Percentiles rank a stretch among this genome's conserved stretches.
These are phyloP conservation scores for Gymnopilus junonius DNA, from an alignment of 768 basidiomycete genomes.

Conservation along the genomic window DNA sequence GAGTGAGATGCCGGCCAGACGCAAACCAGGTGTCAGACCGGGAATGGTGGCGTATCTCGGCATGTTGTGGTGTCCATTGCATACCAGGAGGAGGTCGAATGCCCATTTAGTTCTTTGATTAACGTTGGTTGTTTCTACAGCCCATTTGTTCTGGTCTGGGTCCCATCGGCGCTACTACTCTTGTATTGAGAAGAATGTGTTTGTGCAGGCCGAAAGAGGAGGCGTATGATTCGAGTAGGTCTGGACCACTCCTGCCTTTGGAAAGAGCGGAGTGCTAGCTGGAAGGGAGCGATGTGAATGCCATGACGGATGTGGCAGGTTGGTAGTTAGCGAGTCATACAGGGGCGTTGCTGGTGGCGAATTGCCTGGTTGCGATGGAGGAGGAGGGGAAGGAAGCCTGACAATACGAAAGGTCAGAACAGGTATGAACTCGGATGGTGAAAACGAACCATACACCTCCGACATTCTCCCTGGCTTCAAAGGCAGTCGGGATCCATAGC, in stretches of 20 bases:
- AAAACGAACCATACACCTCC: constrained; percentile 78
- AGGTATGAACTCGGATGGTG: not conserved
- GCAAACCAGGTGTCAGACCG: constrained; percentile 65
- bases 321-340: constrained; percentile 84
- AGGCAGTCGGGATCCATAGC: constrained; percentile 65
- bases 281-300: constrained; percentile 66
- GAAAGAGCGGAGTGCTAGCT: constrained; percentile 73
- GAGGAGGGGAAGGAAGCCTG: constrained; percentile 56
- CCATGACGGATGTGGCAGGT: constrained; percentile 81
- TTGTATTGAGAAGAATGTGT: too few species aligned
- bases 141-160: too few species aligned
- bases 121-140: constrained; percentile 34
- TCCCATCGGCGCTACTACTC: too few species aligned
- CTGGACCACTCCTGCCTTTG: constrained; percentile 61
- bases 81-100: constrained; percentile 73
- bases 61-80: constrained; percentile 74
- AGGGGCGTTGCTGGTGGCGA: constrained; percentile 49
- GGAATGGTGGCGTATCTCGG: constrained; percentile 67
- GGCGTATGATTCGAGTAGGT: too few species aligned
- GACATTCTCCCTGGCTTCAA: constrained; percentile 65
- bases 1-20: constrained; percentile 63
- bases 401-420: not conserved
- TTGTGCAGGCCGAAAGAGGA: too few species aligned
- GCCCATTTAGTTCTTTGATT: constrained; percentile 28
- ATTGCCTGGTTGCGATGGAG: not conserved